A percentile compares a stretch with the other conserved stretches of the same genome.
Conservation (phyloP, 768 basidiomycete species). For the Astraeus odoratus region DNA sequence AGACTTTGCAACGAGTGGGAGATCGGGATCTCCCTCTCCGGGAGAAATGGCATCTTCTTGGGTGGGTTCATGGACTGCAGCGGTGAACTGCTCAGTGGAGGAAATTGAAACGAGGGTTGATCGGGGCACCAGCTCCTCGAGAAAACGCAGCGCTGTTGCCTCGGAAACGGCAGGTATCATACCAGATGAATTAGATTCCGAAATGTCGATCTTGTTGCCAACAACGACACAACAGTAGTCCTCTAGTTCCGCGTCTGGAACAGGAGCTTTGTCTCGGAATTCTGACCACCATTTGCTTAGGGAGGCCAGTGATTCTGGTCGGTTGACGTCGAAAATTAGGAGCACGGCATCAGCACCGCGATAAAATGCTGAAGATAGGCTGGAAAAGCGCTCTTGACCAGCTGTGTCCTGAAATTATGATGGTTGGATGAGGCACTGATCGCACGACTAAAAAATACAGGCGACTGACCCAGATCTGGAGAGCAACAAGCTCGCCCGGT, state of each 20-base stretch:
- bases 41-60: conserved; percentile 12
- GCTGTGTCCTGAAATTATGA: conserved; percentile 63
- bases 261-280: conserved; percentile 60
- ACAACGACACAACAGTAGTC: conserved; percentile 68
- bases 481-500: conserved; percentile 48
- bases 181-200: conserved; percentile 4
- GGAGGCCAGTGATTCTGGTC: conserved; percentile 49
- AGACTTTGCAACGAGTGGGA: conserved; percentile 8
- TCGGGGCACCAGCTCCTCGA: conserved; percentile 51
- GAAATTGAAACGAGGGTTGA: conserved; percentile 9
- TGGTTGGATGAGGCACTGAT: conserved; percentile 2
- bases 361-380: conserved; percentile 76
- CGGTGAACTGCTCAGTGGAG: conserved; percentile 7
- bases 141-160: conserved; percentile 43
- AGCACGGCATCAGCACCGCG: conserved; percentile 78
- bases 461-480: conserved; percentile 60
- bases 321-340: conserved; percentile 75
- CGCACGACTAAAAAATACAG: background rate
- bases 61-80: conserved; percentile 7
- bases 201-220: conserved; percentile 72
- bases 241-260: conserved; percentile 53
- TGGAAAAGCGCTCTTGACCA: conserved; percentile 85
- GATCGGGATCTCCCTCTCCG: conserved; percentile 7
- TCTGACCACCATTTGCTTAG: conserved; percentile 75
- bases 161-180: conserved; percentile 25